Percentiles rank a stretch among this genome's conserved stretches.
These are phyloP conservation scores for Phytophthora pistaciae DNA, from an alignment of 352 stramenopile genomes.

Conservation along the genomic window DNA sequence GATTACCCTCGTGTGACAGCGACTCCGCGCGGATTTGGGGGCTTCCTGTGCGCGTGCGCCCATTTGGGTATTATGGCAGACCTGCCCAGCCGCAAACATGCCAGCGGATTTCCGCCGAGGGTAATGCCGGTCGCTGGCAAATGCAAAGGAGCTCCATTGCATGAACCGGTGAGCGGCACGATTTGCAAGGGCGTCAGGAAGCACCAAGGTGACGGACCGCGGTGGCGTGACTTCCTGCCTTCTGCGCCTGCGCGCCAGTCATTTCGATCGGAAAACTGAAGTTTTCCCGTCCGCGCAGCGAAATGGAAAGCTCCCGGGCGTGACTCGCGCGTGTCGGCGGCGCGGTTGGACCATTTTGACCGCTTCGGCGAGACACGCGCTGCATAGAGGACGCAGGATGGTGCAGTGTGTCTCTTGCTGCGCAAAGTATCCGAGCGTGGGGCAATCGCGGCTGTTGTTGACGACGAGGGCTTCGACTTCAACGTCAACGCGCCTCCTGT, in stretches of 20 bases:
- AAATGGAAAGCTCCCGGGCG: slow-evolving; percentile 8
- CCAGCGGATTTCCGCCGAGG: background rate
- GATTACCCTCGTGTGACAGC: background rate
- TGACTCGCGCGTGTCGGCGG: slow-evolving; percentile 29
- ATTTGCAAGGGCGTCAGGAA: slow-evolving; percentile 9
- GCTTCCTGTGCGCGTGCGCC: background rate
- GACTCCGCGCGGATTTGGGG: background rate
- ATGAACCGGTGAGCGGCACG: background rate
- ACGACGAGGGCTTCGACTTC: slow-evolving; percentile 13
- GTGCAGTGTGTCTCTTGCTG: slow-evolving; percentile 10
- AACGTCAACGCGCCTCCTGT: slow-evolving; percentile 9
- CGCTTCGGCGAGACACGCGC: slow-evolving; percentile 4
- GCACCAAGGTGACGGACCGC: slow-evolving; percentile 8
- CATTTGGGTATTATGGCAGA: slow-evolving; percentile 21
- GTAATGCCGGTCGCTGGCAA: background rate
- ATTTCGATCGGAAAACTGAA: slow-evolving; percentile 24
- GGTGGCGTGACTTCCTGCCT: background rate
- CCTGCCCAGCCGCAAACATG: slow-evolving; percentile 13
- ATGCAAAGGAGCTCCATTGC: background rate
- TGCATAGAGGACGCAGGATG: slow-evolving; percentile 8
- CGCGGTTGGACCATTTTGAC: slow-evolving; percentile 12
- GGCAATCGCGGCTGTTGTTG: slow-evolving; percentile 11
- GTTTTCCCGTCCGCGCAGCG: slow-evolving; percentile 17
- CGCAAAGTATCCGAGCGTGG: background rate
- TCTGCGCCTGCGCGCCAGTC: background rate